These are phyloP conservation scores for Cladosporium sp. DNA, from an alignment of 2,329 filamentous ascomycete species.

Conservation along the genomic window DNA sequence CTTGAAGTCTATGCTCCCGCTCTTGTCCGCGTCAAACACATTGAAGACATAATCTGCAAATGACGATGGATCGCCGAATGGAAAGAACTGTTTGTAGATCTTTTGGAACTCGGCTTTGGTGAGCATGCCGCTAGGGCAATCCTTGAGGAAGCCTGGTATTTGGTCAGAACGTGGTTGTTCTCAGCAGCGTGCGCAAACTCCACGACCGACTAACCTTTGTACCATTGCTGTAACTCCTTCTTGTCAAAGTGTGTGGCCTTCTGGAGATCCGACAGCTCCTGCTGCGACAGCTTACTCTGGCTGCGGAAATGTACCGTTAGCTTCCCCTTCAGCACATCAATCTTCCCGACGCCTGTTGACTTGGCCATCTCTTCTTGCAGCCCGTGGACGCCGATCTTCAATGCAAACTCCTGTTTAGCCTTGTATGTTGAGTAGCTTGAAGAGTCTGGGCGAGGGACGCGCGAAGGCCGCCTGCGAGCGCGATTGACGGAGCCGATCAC, in stretches of 20 bases:
- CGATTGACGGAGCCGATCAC: conserved; percentile 30
- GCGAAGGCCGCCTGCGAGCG: conserved; percentile 36
- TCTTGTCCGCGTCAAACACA: conserved; percentile 97
- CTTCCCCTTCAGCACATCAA: conserved; percentile 31
- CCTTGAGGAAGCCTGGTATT: conserved; percentile 84
- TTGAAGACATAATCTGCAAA: conserved; percentile 99
- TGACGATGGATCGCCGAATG: conserved; percentile 93
- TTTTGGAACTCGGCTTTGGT: conserved; percentile 99
- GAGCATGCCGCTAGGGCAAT: conserved; percentile 94
- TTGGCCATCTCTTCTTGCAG: conserved; percentile 34
- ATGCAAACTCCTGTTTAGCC: conserved; percentile 34
- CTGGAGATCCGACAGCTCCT: conserved; percentile 92
- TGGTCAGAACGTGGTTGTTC: not conserved
- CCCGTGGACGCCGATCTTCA: conserved; percentile 35
- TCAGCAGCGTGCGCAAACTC: not conserved
- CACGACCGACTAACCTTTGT: conserved; percentile 72
- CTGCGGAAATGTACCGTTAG: conserved; percentile 53
- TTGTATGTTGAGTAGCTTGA: conserved; percentile 35
- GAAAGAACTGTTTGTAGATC: conserved; percentile 99
- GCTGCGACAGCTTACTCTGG: conserved; percentile 96
- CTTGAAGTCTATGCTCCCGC: conserved; percentile 97
- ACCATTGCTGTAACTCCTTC: conserved; percentile 99
- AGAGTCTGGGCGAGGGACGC: conserved; percentile 35
- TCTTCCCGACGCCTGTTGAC: conserved; percentile 30
- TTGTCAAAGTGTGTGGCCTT: conserved; percentile 98